phyloP scores from a whole-genome alignment of 176 grass and related monocot genomes.

The Musa schizocarpa region DNA sequence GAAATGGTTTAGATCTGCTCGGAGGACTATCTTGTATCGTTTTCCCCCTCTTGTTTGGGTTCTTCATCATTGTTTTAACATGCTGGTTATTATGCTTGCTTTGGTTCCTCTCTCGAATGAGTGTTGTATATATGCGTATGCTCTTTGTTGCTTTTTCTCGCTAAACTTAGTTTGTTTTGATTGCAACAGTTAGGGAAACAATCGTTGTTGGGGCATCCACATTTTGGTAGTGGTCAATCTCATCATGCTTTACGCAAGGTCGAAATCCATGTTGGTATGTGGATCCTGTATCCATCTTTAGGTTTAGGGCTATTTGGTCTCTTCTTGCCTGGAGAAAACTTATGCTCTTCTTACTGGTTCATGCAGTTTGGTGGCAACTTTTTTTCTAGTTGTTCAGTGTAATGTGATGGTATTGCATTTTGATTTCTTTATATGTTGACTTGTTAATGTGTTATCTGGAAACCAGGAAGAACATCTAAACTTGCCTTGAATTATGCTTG shows the following conservation, averaged over 20 bases:
- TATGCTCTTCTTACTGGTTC: neutral
- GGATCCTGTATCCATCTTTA: neutral
- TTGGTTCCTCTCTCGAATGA: too few species aligned
- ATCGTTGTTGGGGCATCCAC: neutral
- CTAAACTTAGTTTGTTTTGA: neutral
- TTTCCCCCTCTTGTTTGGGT: too few species aligned
- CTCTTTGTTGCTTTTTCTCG: neutral
- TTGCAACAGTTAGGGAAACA: slow-evolving; percentile 10
- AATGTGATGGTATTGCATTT: neutral
- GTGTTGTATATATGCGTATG: neutral
- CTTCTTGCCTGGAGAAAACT: neutral
- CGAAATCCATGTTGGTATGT: neutral
- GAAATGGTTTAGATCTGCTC: too few species aligned
- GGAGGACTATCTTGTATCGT: too few species aligned
- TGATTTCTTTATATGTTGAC: neutral
- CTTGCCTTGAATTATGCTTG: neutral
- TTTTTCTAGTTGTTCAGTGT: too few species aligned
- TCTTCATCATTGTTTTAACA: too few species aligned
- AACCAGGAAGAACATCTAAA: neutral
- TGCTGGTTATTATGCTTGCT: too few species aligned
- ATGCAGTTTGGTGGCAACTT: neutral
- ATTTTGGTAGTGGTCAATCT: neutral
- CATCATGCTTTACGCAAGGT: neutral
- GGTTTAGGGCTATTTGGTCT: neutral
- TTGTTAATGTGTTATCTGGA: neutral